These are phyloP conservation scores for Oidiodendron maius DNA, from an alignment of 495 filamentous ascomycete species.

Conservation along the genomic window DNA sequence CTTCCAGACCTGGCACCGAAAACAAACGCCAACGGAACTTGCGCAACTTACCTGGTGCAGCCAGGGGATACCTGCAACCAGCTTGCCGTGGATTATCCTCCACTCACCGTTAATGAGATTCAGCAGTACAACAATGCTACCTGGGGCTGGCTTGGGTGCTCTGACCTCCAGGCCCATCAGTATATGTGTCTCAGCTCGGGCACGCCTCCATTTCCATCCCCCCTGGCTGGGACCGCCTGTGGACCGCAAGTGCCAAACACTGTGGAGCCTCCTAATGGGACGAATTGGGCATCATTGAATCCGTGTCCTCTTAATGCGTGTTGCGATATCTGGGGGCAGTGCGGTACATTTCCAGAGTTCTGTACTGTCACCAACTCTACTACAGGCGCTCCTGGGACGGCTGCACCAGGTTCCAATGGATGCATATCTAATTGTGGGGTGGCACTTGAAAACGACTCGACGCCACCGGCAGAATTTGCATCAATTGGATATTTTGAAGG, in stretches of 20 bases:
- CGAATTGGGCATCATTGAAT: constrained; percentile 16
- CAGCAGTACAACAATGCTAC: constrained; percentile 36
- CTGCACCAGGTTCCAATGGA: constrained; percentile 24
- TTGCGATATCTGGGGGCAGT: constrained; percentile 37
- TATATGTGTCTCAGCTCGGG: constrained; percentile 46
- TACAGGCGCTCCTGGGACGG: constrained; percentile 30
- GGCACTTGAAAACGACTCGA: constrained; percentile 15
- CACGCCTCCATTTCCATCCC: constrained; percentile 36
- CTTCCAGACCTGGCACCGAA: constrained; percentile 32
- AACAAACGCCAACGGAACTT: constrained; percentile 37
- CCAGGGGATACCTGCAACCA: constrained; percentile 29
- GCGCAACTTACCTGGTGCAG: constrained; percentile 28
- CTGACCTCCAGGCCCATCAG: constrained; percentile 16
- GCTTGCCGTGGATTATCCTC: constrained; percentile 24
- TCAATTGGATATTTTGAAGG: constrained; percentile 28
- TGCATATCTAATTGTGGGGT: constrained; percentile 28
- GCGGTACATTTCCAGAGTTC: constrained; percentile 42
- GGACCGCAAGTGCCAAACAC: constrained; percentile 39
- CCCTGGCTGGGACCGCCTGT: constrained; percentile 32
- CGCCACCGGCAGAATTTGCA: constrained; percentile 12
- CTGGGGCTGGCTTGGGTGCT: constrained; percentile 46
- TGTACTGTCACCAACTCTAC: constrained; percentile 27
- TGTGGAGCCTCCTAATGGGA: constrained; percentile 4
- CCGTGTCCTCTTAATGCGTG: constrained; percentile 27
- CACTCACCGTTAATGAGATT: constrained; percentile 29